Evolutionary conservation across 768 basidiomycete species (phyloP).

Genomic region (Asterophora parasitica): DNA sequence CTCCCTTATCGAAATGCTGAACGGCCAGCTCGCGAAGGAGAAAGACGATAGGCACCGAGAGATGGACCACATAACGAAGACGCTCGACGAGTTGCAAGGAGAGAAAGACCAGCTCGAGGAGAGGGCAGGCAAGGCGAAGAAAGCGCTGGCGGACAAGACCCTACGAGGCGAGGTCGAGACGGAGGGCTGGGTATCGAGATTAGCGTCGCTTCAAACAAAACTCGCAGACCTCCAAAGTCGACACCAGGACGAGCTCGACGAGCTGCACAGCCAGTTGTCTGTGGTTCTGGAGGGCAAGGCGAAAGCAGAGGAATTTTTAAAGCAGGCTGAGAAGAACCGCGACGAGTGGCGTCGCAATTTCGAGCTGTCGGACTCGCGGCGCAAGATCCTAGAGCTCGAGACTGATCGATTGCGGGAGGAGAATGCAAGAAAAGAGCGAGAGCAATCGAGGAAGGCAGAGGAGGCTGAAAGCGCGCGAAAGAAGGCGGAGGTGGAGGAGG

Average conservation of each 20-base stretch:
- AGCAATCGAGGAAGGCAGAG: neutral
- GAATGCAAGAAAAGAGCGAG: too few relatives aligned
- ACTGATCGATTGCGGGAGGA: constrained; percentile 9
- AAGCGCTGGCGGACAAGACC: neutral
- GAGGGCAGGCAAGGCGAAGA: neutral
- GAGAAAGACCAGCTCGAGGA: constrained; percentile 1
- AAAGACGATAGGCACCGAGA: too few relatives aligned
- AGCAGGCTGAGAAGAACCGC: neutral
- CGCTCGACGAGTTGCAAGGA: neutral
- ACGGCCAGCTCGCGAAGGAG: too few relatives aligned
- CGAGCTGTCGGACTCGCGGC: constrained; percentile 10
- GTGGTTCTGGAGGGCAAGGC: constrained; percentile 1
- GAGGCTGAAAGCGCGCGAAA: constrained; percentile 1
- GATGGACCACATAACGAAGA: neutral
- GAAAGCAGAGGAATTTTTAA: neutral
- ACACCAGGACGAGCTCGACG: neutral
- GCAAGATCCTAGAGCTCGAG: constrained; percentile 15
- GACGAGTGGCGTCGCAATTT: constrained; percentile 10
- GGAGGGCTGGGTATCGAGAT: neutral
- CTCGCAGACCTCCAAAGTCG: neutral
- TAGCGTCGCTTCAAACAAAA: neutral
- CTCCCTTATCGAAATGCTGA: too few relatives aligned
- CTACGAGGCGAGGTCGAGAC: neutral
- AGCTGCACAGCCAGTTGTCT: neutral
- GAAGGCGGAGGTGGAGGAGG: constrained; percentile 9